Evolutionary conservation across 257 asterid genomes (phyloP).

Genomic region (Nicotiana benthamiana): DNA sequence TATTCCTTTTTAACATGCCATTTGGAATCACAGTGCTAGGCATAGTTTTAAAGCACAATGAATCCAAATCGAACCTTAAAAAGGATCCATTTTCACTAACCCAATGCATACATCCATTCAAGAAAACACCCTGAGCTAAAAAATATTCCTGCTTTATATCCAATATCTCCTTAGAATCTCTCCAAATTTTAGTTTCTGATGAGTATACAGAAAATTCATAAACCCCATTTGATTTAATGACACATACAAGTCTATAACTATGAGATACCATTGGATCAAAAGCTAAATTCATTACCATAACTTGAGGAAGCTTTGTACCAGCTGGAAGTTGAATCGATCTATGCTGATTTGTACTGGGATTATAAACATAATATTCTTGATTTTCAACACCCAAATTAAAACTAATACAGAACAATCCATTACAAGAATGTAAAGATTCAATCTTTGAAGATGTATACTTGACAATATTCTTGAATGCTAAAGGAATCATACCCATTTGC

Average conservation of each 20-base stretch:
- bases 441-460: neutral
- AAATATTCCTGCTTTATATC: neutral
- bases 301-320: neutral
- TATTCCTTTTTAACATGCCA: neutral
- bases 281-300: neutral
- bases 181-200: slow-evolving; percentile 11
- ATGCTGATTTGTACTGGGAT: slow-evolving; percentile 11
- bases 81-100: neutral
- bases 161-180: neutral
- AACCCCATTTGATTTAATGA: neutral
- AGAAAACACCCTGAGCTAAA: neutral
- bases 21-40: neutral
- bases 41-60: neutral
- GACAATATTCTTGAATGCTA: neutral
- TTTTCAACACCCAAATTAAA: neutral
- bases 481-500: neutral
- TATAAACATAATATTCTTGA: slow-evolving; percentile 8
- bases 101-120: slow-evolving; percentile 19
- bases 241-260: neutral
- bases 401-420: slow-evolving; percentile 11
- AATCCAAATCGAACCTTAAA: slow-evolving; percentile 9
- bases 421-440: slow-evolving; percentile 6
- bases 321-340: neutral
- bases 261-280: slow-evolving; percentile 14
- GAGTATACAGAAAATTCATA: neutral